These are phyloP conservation scores for Aspergillus steynii DNA, from an alignment of 495 filamentous ascomycete genomes.

Conservation along the genomic window DNA sequence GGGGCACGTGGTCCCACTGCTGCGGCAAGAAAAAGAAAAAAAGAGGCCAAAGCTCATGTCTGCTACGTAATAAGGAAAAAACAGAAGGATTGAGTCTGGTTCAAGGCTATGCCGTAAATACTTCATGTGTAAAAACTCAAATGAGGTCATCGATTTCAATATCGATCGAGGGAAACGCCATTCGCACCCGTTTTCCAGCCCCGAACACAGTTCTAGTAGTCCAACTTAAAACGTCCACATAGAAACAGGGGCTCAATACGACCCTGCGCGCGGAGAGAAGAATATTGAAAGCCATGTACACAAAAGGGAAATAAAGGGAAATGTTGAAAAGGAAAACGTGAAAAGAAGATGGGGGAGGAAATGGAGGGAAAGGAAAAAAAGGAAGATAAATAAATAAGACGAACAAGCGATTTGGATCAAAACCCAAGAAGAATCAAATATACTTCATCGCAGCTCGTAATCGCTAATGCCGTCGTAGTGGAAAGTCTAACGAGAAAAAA, in stretches of 20 bases:
- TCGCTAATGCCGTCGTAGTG: conserved; percentile 45
- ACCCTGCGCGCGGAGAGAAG: conserved; percentile 35
- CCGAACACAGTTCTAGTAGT: conserved; percentile 51
- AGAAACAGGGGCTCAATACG: conserved; percentile 24
- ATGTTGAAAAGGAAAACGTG: conserved; percentile 21
- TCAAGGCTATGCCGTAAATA: conserved; percentile 26
- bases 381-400: conserved; percentile 9
- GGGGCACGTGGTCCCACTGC: conserved; percentile 10
- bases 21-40: not conserved
- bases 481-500: conserved; percentile 32
- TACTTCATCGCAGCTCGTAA: conserved; percentile 39
- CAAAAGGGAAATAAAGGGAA: conserved; percentile 34
- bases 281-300: conserved; percentile 51
- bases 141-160: conserved; percentile 40
- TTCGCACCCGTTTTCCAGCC: conserved; percentile 52
- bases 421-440: conserved; percentile 26
- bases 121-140: conserved; percentile 30
- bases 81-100: conserved; percentile 6
- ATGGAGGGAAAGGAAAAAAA: conserved; percentile 11
- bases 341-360: conserved; percentile 24
- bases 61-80: too few relatives aligned
- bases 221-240: conserved; percentile 43
- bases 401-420: conserved; percentile 20
- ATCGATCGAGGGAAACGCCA: conserved; percentile 48
- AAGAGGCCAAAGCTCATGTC: too few relatives aligned